Percentiles rank a stretch among this genome's conserved stretches.
Evolutionary conservation across 495 filamentous ascomycete species (phyloP).

Genomic region (Xylaria curta): DNA sequence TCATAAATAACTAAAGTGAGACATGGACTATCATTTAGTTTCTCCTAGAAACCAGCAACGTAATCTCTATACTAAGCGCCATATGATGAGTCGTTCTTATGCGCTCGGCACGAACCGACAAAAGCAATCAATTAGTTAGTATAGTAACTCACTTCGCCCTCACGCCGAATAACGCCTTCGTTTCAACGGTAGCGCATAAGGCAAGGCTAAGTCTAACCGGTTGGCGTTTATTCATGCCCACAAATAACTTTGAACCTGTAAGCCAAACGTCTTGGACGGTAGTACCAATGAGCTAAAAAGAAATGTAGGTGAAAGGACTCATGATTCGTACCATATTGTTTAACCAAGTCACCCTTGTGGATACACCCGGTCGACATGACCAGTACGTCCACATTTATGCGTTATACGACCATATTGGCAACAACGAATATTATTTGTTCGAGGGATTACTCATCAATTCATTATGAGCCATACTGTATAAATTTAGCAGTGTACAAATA

Average conservation of each 20-base stretch:
- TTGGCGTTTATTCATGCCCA: not conserved
- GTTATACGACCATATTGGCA: not conserved
- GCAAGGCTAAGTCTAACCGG: not conserved
- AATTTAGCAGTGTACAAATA: not conserved
- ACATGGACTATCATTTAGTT: not conserved
- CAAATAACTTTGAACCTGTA: not conserved
- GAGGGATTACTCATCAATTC: not conserved
- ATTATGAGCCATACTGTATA: not conserved
- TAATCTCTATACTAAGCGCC: not conserved
- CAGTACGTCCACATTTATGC: not conserved
- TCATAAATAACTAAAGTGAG: not conserved
- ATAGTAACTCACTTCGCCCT: not conserved
- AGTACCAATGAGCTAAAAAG: not conserved
- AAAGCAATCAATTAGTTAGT: not conserved
- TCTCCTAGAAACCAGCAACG: not conserved
- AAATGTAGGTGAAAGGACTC: not conserved
- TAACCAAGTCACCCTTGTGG: not conserved
- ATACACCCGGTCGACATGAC: not conserved
- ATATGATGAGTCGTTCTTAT: not conserved
- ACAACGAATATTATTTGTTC: not conserved
- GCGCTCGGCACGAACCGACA: constrained; percentile 7
- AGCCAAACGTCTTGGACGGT: not conserved
- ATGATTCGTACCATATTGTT: not conserved
- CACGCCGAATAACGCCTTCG: not conserved
- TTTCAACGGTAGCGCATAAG: constrained; percentile 2